Conservation (phyloP, 495 filamentous ascomycete genomes). For the Penicillium salamii region DNA sequence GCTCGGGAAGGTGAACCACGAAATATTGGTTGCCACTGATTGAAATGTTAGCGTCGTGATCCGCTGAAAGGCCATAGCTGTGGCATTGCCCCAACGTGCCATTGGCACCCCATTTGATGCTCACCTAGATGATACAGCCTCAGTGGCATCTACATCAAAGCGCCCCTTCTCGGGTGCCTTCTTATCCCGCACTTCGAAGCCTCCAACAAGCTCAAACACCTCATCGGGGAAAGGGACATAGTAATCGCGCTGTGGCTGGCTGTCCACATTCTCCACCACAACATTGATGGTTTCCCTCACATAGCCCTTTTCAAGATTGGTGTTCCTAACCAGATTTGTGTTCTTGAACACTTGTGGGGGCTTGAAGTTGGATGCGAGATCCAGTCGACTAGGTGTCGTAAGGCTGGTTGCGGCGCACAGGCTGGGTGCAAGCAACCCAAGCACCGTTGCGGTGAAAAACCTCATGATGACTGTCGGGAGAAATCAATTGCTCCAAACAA, state of each 20-base stretch:
- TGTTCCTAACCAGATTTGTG: constrained; percentile 80
- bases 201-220: constrained; percentile 72
- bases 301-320: constrained; percentile 91
- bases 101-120: constrained; percentile 24
- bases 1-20: constrained; percentile 69
- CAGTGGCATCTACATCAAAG: constrained; percentile 64
- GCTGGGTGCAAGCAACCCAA: constrained; percentile 38
- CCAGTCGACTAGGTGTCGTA: constrained; percentile 34
- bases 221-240: constrained; percentile 78
- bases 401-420: constrained; percentile 33
- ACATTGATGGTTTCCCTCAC: constrained; percentile 88
- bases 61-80: neutral
- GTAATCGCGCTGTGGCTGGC: constrained; percentile 78
- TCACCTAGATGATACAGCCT: constrained; percentile 29
- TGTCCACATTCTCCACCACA: constrained; percentile 82
- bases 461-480: constrained; percentile 37
- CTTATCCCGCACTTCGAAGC: constrained; percentile 86
- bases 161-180: constrained; percentile 65
- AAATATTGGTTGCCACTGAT: constrained; percentile 78
- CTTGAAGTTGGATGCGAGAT: constrained; percentile 70
- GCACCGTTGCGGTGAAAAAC: constrained; percentile 41
- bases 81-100: constrained; percentile 10
- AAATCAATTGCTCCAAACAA: constrained; percentile 27
- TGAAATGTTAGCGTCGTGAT: neutral
- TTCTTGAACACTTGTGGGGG: constrained; percentile 90